Base-by-base conservation (phyloP, 352 stramenopile species). In the Paralagenidium karlingii region DNA sequence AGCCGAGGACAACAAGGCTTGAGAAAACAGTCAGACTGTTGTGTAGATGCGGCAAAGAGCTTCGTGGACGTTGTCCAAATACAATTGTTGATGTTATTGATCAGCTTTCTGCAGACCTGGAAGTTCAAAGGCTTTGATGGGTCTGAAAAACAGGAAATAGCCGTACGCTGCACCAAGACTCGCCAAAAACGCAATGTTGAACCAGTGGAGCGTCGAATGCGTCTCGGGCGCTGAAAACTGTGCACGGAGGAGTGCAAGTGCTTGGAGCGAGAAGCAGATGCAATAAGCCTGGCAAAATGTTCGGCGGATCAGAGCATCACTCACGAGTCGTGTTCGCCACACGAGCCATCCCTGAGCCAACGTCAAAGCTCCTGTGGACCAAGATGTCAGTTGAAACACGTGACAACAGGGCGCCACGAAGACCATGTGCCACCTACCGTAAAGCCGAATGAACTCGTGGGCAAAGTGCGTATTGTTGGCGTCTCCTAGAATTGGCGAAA, bases 221-320 rank as follows among this genome's bases (percentile, higher is more conserved):
- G 55, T 86, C 40, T 82, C 69, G 0, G 78, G 78, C 7, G 73
- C 63, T 2, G 71, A 49, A 10, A 86, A 40, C 46, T 91, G 77
- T 31, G 77, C 77, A 20, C 77, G 74, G 29, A 88, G 38, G 21
- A 88, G 63, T 36, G 67, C 68, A 20, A 84, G 40, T 18, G 73
- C 58, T 46, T 91, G 78, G 40, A 91, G 65, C 38, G 58, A 59
- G 53, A 91, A 91, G 61, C 75, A 91, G 38, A 86, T 80, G 58
- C 71, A 87, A 51, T 91, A 91, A 16, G 74, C 78, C 53, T 91
- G 78, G 46, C 78, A 91, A 55, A 91, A 91, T 34, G 78, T 91
- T 38, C 76, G 76, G 21, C 78, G 74, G 43, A 91, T 63, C 29
- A 91, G 60, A 41, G 71, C 74, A 45, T 88, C 78, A 47, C 75